Percentiles rank a stretch among this genome's conserved stretches.
These are phyloP conservation scores for Penicillium ochrochloron DNA, from an alignment of 495 filamentous ascomycete species.

Conservation along the genomic window DNA sequence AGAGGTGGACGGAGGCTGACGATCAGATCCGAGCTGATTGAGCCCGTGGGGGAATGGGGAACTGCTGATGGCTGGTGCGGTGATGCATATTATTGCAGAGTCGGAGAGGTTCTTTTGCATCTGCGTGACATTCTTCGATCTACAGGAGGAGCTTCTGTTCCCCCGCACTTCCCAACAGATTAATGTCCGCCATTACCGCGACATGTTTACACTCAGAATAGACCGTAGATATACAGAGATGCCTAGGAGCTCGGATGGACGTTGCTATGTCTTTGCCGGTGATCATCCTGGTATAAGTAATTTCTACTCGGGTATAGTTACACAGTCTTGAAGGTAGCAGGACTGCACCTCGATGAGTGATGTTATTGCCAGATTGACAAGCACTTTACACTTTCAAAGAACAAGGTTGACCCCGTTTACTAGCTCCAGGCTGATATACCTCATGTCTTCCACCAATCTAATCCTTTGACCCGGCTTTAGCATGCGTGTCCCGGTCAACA, in stretches of 20 bases:
- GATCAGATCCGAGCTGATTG: background rate
- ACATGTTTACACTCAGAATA: no score
- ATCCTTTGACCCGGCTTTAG: background rate
- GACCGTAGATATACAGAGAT: no score
- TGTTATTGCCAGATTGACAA: background rate
- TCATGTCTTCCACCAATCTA: background rate
- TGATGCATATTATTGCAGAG: background rate
- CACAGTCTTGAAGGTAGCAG: background rate
- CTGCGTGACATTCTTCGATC: conserved; percentile 14
- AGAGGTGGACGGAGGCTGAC: conserved; percentile 33
- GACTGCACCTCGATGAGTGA: background rate
- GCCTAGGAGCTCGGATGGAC: no score
- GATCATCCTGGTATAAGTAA: no score
- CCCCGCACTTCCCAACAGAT: conserved; percentile 12
- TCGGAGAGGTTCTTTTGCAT: background rate
- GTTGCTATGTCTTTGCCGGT: no score
- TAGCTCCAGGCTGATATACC: background rate
- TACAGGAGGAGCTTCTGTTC: conserved; percentile 10
- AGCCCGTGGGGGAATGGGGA: conserved; percentile 8
- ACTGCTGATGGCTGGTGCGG: conserved; percentile 3
- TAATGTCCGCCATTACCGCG: conserved; percentile 3
- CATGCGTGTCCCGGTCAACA: conserved; percentile 3
- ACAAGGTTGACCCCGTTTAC: background rate
- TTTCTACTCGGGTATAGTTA: background rate
- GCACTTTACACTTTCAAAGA: background rate